Conservation (phyloP, 2,329 filamentous ascomycete genomes). For the Verruconis gallopava region DNA sequence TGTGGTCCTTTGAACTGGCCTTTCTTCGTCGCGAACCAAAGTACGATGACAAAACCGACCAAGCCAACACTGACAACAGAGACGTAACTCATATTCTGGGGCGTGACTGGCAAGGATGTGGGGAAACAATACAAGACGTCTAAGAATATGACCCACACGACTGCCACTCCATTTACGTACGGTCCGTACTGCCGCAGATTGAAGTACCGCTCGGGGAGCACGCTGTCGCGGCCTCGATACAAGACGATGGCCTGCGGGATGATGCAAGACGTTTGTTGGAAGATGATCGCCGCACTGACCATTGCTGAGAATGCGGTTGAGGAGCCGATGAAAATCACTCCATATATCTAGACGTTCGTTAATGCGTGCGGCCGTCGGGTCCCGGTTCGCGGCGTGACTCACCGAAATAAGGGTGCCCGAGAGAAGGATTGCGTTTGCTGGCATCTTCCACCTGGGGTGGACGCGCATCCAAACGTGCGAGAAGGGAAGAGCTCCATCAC, state of each 20-base stretch:
- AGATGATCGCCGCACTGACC: conserved; percentile 2
- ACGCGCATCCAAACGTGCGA: neutral
- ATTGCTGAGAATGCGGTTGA: conserved; percentile 1
- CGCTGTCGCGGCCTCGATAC: neutral
- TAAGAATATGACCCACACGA: neutral
- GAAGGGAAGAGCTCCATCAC: neutral
- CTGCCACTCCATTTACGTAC: neutral
- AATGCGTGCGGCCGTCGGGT: no score
- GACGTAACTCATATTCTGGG: conserved; percentile 36
- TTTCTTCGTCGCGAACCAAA: neutral
- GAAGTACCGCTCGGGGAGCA: conserved; percentile 1
- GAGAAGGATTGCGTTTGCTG: neutral
- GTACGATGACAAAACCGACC: conserved; percentile 13
- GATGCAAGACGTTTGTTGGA: conserved; percentile 1
- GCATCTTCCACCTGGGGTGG: neutral
- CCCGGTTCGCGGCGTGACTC: no score
- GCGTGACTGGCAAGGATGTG: conserved; percentile 26
- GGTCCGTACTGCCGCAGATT: neutral
- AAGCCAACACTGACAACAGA: conserved; percentile 31
- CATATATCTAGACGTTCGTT: conserved; percentile 1
- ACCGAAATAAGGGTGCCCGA: neutral
- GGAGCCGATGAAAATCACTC: conserved; percentile 2
- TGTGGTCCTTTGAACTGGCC: neutral
- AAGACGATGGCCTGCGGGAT: conserved; percentile 1
- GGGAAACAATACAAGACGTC: conserved; percentile 22